Conservation (phyloP, 352 stramenopile species). For the Phytophthora hibernalis region DNA sequence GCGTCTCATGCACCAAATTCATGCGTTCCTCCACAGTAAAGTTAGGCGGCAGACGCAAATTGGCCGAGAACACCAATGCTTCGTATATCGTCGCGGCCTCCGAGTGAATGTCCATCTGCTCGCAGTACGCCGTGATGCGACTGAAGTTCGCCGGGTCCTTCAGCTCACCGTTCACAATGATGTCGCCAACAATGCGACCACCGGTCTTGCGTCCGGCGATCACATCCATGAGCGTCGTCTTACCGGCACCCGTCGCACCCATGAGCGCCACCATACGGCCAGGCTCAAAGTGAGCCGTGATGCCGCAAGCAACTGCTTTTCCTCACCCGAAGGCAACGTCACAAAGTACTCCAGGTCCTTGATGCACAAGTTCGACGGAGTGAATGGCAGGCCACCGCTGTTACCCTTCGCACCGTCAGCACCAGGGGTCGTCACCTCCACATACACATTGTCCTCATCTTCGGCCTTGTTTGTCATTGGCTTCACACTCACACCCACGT, state of each 20-base stretch:
- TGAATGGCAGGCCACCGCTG: conserved; percentile 42
- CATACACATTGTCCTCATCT: conserved; percentile 38
- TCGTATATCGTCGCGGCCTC: conserved; percentile 83
- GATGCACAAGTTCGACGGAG: conserved; percentile 51
- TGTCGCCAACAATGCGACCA: conserved; percentile 76
- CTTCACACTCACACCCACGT: conserved; percentile 51
- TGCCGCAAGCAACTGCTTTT: conserved; percentile 52
- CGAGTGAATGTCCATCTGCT: conserved; percentile 92
- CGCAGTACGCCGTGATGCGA: conserved; percentile 61
- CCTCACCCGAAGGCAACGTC: conserved; percentile 54
- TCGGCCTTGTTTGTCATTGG: conserved; percentile 36
- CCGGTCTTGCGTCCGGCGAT: conserved; percentile 66
- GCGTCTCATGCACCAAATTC: conserved; percentile 54
- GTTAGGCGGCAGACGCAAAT: conserved; percentile 73
- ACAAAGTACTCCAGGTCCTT: conserved; percentile 61
- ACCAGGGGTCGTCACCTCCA: conserved; percentile 39
- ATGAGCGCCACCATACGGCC: conserved; percentile 79
- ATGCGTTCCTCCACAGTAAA: conserved; percentile 46
- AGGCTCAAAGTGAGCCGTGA: conserved; percentile 64
- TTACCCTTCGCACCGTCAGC: conserved; percentile 3
- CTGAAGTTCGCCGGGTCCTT: conserved; percentile 87
- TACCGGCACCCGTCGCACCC: conserved; percentile 59
- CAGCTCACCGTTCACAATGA: conserved; percentile 89
- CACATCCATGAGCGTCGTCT: conserved; percentile 72
- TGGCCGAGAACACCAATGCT: conserved; percentile 91